Base-by-base conservation (phyloP, 345 rosid species). In the Syzygium aromaticum region DNA sequence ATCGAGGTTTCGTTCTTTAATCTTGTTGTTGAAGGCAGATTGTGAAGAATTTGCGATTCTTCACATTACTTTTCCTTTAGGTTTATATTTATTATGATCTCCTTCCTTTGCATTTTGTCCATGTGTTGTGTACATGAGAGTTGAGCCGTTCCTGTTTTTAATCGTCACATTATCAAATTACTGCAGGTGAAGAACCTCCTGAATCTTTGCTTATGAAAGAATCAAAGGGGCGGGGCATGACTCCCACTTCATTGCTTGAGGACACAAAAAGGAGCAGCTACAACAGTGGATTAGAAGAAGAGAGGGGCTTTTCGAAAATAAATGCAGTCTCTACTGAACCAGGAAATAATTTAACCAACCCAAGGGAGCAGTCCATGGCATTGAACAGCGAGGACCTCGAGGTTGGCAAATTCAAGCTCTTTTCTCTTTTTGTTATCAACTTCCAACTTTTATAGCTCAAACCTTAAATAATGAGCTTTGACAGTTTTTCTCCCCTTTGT, bases 181-280 rank as follows among this genome's bases (percentile, higher is more conserved):
- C 80, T 90, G 82, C 90, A 98, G 99, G 98, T 80, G 99, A 96
- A 86, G 99, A 96, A 83, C 96, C 98, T 51, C 95, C 99, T 6
- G 99, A 98, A 83, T 98, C 99, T 8, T 92, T 95, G 89, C n/a
- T n/a, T n/a, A 93, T 96, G 97, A 98, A 98, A 93, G 99, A 98
- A 83, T 84, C 96, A 87, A 95, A 92, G 92, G 92, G 99, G n/a
- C n/a, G n/a, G 90, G 99, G 99, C 30, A 96, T 98, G 99, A 93
- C 93, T 86, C 98, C 98, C 51, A 92, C 96, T 88, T 95, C 99
- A 11, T 91, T 95, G 94, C 94, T 95, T 52, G 98, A 98, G 90
- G 99, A 94, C 84, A 89, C 92, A 25, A 91, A 88, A 78, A 88
- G 85, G 82, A 67, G 88, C 30, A 90, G 87, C 54, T 84, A 90